Evolutionary conservation across 768 basidiomycete species (phyloP), one percentile per base, ranked within the genome.

Genomic region (Boletus rex-veris): DNA sequence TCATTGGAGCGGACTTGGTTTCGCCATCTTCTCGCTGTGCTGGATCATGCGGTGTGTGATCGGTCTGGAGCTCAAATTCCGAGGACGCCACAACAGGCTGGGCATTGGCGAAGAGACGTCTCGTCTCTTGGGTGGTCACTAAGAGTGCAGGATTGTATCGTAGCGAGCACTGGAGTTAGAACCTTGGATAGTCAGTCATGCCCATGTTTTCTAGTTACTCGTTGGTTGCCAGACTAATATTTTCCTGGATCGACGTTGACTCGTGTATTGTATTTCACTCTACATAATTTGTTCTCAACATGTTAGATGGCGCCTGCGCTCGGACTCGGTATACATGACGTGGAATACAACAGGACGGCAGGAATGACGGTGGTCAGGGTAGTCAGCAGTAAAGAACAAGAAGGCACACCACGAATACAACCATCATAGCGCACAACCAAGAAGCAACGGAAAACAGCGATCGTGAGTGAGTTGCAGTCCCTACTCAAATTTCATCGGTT

Each of bases 1-100:
- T 50, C 84, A 85, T 68, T 88, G 84, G 83, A 78, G 77, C 18
- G 83, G 83, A 3, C 77, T 87, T 42, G 83, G 73, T 14, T 81
- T 81, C 64, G 79, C 84, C 67, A 75, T 85, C 66, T 65, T 88
- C 18, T 79, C 82, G n/a, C 70, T 83, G 54, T 75, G 86, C 57
- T 82, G 82, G 69, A 78, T 88, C 62, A 67, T 82, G 67, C 83
- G 85, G 66, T 77, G 80, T 41, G 67, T 77, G 30, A 74, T 76
- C 38, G 75, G 76, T 18, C 59, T 73, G 37, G 69, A 71, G 39
- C 26, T 71, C 6, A 71, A 69, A 58, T 73, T 69, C 58, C 61
- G 71, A 49, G 69, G 65, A 40, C 67, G 69, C 14, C 47, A 60
- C 58, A 67, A 67, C 38, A 70, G 69, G 56, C 40, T 70, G 48